Percentiles rank a stretch among this genome's conserved stretches.
These are phyloP conservation scores for Colletotrichum sp. DNA, from an alignment of 2,329 filamentous ascomycete species.

Conservation along the genomic window DNA sequence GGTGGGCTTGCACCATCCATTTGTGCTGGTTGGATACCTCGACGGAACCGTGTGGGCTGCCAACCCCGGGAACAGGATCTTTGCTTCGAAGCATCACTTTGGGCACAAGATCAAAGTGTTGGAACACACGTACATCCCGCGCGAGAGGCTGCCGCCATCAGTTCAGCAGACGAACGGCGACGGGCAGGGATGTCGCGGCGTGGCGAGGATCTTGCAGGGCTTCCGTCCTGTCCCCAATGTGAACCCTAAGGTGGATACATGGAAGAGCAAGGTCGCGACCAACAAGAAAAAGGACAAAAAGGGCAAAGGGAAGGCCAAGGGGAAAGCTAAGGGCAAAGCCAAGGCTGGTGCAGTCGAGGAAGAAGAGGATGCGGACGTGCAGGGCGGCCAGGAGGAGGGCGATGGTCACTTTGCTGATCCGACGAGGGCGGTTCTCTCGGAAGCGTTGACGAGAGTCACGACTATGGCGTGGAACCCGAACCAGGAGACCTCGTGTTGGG, in stretches of 20 bases:
- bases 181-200: conserved; percentile 38
- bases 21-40: conserved; percentile 54
- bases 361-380: conserved; percentile 25
- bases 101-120: conserved; percentile 50
- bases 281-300: conserved; percentile 39
- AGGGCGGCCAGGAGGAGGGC: conserved; percentile 23
- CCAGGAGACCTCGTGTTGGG: conserved; percentile 67
- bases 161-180: neutral
- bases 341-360: conserved; percentile 31
- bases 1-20: conserved; percentile 56
- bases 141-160: conserved; percentile 25
- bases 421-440: conserved; percentile 57
- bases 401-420: conserved; percentile 34
- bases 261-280: conserved; percentile 41
- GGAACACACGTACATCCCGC: conserved; percentile 57
- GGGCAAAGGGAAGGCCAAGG: conserved; percentile 36
- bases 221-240: conserved; percentile 55
- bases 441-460: conserved; percentile 66
- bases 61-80: conserved; percentile 48
- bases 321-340: conserved; percentile 36
- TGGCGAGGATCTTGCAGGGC: conserved; percentile 55
- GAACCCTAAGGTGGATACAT: conserved; percentile 44
- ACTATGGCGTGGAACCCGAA: conserved; percentile 73
- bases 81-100: conserved; percentile 39
- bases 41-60: conserved; percentile 58